Evolutionary conservation across 208 protist genomes (phyloP), one percentile per base, ranked within the genome.

Genomic region (Trypanosoma mega): DNA sequence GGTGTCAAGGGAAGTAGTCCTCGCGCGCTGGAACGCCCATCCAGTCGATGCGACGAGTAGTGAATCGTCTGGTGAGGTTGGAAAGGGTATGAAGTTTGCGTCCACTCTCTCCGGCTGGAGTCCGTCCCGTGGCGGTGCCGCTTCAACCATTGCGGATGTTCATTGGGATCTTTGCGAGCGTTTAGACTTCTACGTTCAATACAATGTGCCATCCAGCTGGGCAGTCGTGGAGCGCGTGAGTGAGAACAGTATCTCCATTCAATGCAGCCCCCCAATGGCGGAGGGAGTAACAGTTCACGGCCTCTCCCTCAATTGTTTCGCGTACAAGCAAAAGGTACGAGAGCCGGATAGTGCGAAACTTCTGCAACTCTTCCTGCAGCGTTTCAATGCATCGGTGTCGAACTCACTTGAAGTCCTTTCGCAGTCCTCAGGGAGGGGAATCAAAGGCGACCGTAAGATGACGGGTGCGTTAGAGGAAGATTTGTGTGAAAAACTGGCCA

Each of bases 141-240:
- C 58, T 29, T 70, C 72, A 34, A 78, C 74, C 36, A 69, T 79
- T 27, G 67, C 70, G 14, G 80, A 86, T 54, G 82, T 93, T 2
- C 64, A 54, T 46, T 93, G 86, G 82, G 82, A 82, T 51, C 8
- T 83, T 31, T 87, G 78, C 48, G 86, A 93, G 68, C 79, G 82
- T 12, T 78, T 93, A 70, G 86, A 93, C 72, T 89, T 75, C 60
- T 85, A 84, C 58, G 73, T 93, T 9, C 82, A 93, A 65, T 93
- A 93, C 74, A 78, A 63, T 57, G 70, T 87, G 2, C 86, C 86
- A 2, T 78, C 77, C 23, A 84, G 61, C 56, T 93, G 86, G 82
- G 41, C 51, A 9, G 66, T 88, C 41, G 52, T 57, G n/a, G 82
- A 93, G 63, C 63, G 69, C 18, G 72, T 85, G 56, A 69, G 78